Evolutionary conservation across 495 filamentous ascomycete genomes (phyloP), one percentile per base, ranked within the genome.

Genomic region (Lasiosphaeria miniovina): DNA sequence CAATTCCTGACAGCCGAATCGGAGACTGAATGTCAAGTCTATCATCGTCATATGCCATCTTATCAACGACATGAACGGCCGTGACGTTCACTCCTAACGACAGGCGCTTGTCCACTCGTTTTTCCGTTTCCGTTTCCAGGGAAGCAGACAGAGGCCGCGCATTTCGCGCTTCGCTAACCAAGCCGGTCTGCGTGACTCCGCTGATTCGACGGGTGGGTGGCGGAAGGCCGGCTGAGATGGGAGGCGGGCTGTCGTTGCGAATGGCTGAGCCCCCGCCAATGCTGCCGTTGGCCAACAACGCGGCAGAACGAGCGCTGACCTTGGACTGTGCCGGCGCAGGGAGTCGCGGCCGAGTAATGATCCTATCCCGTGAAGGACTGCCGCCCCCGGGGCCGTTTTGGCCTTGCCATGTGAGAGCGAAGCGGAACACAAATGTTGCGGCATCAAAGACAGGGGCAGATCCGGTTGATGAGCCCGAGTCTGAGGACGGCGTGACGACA

Each of bases 271-370:
- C 55, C 4, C 52, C 53, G 12, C 45, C 54, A 24, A 48, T 33
- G 38, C 24, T 38, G 4, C 55, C 53, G 12, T 46, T 17, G 38
- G 35, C 41, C 11, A 15, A 55, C 49, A 63, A 17, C 9, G 59
- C 54, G 15, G 57, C 55, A 7, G 59, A 55, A 10, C 72, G 69
- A 12, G 65, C 63, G 59, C 83, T 80, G 31, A 89, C 69, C 52
- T 79, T 76, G 10, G 73, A 69, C 59, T 89, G 86, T 1, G 91
- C 87, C 4, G 88, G 82, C 2, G 83, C 80, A 3, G 94, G 93
- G 2, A 98, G 81, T 36, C 88, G 83, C 0, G 94, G 92, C 6
- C 88, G 82, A 54, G 78, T 82, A 5, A 97, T 80, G 57, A 77
- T 67, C 14, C 74, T 69, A 54, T 79, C 70, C 7, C 71, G 69